phyloP scores from a whole-genome alignment of 805 yeast species.

The Myxozyma monticola region DNA sequence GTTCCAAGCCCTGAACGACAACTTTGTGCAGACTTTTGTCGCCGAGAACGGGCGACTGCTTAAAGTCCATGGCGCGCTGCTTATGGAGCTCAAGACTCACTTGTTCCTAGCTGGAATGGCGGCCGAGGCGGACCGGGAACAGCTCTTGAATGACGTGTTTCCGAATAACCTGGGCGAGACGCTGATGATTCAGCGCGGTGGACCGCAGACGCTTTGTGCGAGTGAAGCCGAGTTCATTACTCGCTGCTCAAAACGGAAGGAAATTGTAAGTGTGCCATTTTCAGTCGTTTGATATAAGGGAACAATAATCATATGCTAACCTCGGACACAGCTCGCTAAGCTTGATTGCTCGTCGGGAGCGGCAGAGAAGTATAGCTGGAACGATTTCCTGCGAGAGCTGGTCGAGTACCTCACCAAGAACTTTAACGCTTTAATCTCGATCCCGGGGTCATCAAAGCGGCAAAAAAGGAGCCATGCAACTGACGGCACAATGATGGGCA shows the following conservation, averaged over 20 bases:
- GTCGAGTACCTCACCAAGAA: slow-evolving; percentile 73
- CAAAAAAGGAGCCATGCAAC: neutral
- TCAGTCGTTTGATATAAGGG: neutral
- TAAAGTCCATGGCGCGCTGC: slow-evolving; percentile 73
- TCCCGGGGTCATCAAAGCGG: slow-evolving; percentile 2
- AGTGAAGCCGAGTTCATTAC: slow-evolving; percentile 76
- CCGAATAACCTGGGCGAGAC: slow-evolving; percentile 60
- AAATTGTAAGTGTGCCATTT: slow-evolving; percentile 35
- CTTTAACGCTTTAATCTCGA: slow-evolving; percentile 29
- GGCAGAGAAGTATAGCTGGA: slow-evolving; percentile 80
- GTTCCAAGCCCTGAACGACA: slow-evolving; percentile 78
- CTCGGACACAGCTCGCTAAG: slow-evolving; percentile 44
- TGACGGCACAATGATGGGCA: neutral
- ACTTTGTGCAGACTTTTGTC: slow-evolving; percentile 83
- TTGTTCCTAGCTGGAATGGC: slow-evolving; percentile 88
- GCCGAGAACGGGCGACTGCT: slow-evolving; percentile 66
- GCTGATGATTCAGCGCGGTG: slow-evolving; percentile 37
- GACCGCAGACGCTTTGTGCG: slow-evolving; percentile 53
- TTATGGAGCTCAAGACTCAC: slow-evolving; percentile 88
- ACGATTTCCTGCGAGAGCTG: slow-evolving; percentile 73
- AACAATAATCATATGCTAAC: too few species aligned
- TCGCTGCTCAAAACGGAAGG: slow-evolving; percentile 71
- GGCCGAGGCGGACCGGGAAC: slow-evolving; percentile 57
- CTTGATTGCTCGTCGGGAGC: slow-evolving; percentile 51
- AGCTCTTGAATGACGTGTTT: slow-evolving; percentile 71